Evolutionary conservation across 1,284 basidiomycete genomes (phyloP).

Genomic region (Agroathelia rolfsii): DNA sequence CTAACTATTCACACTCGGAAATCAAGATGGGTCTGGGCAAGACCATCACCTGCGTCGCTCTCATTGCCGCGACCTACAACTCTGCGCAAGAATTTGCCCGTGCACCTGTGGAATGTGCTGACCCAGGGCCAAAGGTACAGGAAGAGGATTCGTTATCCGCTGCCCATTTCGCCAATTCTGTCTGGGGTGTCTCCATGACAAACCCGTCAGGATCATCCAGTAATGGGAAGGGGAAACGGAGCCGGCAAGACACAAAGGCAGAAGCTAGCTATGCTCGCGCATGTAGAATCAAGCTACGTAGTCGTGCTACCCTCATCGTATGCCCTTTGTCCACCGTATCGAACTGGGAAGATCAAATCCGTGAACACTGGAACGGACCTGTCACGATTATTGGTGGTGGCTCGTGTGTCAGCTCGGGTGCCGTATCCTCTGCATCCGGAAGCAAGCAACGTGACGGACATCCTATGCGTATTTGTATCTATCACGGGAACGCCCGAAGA

Average conservation of each 20-base stretch:
- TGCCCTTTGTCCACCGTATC: slow-evolving; percentile 95
- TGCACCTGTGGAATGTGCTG: slow-evolving; percentile 44
- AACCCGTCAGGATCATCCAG: slow-evolving; percentile 26
- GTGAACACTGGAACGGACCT: slow-evolving; percentile 87
- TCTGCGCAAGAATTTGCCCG: slow-evolving; percentile 65
- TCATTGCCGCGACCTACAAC: slow-evolving; percentile 78
- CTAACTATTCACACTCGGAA: slow-evolving; percentile 11
- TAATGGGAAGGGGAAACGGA: slow-evolving; percentile 56
- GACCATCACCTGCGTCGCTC: slow-evolving; percentile 88
- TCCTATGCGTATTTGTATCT: slow-evolving; percentile 80
- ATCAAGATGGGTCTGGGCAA: slow-evolving; percentile 94
- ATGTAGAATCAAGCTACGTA: slow-evolving; percentile 68
- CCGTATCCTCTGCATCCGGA: slow-evolving; percentile 21
- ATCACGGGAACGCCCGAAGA: slow-evolving; percentile 88
- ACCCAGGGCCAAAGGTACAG: slow-evolving; percentile 26
- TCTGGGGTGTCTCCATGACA: slow-evolving; percentile 48
- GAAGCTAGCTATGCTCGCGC: slow-evolving; percentile 60
- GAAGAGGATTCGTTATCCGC: slow-evolving; percentile 35
- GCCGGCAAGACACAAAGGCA: slow-evolving; percentile 53
- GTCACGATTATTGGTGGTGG: slow-evolving; percentile 76
- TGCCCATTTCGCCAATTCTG: slow-evolving; percentile 64
- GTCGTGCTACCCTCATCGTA: slow-evolving; percentile 90
- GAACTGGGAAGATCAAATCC: slow-evolving; percentile 98
- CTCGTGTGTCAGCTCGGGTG: slow-evolving; percentile 28
- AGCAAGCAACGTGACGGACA: slow-evolving; percentile 34